A percentile compares a stretch with the other conserved stretches of the same genome.
Evolutionary conservation across 495 filamentous ascomycete genomes (phyloP).

Genomic region (Penicillium macrosclerotiorum): DNA sequence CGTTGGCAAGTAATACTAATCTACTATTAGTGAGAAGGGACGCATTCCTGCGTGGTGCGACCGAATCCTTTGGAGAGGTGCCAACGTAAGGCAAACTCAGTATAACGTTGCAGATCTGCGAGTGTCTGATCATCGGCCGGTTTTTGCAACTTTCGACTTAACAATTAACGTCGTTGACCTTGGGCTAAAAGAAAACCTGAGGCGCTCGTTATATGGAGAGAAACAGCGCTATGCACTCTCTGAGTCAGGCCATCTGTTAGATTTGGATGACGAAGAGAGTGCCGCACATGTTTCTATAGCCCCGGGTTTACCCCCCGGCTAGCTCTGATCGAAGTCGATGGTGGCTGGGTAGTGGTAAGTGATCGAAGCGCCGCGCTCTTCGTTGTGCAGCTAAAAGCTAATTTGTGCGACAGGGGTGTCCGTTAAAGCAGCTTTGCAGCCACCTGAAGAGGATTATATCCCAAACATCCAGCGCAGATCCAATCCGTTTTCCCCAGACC

Average conservation of each 20-base stretch:
- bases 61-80: constrained; percentile 82
- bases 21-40: constrained; percentile 68
- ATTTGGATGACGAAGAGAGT: constrained; percentile 71
- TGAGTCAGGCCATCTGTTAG: constrained; percentile 43
- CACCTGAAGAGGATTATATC: constrained; percentile 57
- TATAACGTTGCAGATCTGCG: constrained; percentile 76
- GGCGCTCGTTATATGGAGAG: constrained; percentile 66
- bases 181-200: constrained; percentile 63
- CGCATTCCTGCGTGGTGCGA: constrained; percentile 98
- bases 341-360: constrained; percentile 83
- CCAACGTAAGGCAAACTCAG: constrained; percentile 72
- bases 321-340: constrained; percentile 89
- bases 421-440: constrained; percentile 66
- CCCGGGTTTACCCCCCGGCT: constrained; percentile 77
- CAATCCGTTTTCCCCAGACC: constrained; percentile 73
- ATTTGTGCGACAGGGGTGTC: constrained; percentile 54
- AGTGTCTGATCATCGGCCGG: constrained; percentile 93
- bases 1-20: not conserved
- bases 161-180: constrained; percentile 77
- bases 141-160: constrained; percentile 86
- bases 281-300: constrained; percentile 73
- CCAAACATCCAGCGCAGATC: constrained; percentile 70
- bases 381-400: constrained; percentile 10
- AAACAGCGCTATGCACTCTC: constrained; percentile 52
- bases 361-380: not conserved